A percentile compares a stretch with the other conserved stretches of the same genome.
These are phyloP conservation scores for Metarhizium guizhouense DNA, from an alignment of 2,329 filamentous ascomycete species.

Conservation along the genomic window DNA sequence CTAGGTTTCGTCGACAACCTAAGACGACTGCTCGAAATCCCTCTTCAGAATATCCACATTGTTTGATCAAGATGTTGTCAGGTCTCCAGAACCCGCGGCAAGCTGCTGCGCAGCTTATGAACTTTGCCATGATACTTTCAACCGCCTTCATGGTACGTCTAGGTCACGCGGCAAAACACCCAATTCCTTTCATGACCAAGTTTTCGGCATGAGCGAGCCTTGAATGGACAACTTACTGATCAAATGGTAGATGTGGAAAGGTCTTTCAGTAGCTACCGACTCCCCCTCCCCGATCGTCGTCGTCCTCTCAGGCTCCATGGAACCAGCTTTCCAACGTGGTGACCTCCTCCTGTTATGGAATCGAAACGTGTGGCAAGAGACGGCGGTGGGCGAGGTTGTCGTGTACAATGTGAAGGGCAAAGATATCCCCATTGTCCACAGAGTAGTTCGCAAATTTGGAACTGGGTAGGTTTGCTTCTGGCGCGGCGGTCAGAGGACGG, in stretches of 20 bases:
- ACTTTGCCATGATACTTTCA: constrained; percentile 83
- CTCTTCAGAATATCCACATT: neutral
- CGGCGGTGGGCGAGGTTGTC: constrained; percentile 48
- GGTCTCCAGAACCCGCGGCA: constrained; percentile 69
- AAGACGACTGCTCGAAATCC: neutral
- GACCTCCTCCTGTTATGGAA: constrained; percentile 75
- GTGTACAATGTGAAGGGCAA: constrained; percentile 80
- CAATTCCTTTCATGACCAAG: neutral
- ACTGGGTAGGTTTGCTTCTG: constrained; percentile 33
- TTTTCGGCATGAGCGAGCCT: neutral
- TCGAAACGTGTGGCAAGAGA: constrained; percentile 48
- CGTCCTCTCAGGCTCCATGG: constrained; percentile 78
- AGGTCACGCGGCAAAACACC: neutral
- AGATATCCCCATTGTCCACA: constrained; percentile 95
- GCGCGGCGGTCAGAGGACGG: neutral
- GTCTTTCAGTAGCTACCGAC: constrained; percentile 68
- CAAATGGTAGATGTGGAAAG: constrained; percentile 65
- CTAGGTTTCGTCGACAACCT: neutral
- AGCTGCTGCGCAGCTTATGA: constrained; percentile 71
- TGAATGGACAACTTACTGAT: constrained; percentile 10
- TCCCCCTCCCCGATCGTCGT: constrained; percentile 73
- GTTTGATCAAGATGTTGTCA: constrained; percentile 48
- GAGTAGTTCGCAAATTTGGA: constrained; percentile 70
- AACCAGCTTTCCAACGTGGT: constrained; percentile 72
- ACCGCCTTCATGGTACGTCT: constrained; percentile 75